Evolutionary conservation across 2,329 filamentous ascomycete genomes (phyloP).

Genomic region (Akanthomyces lecanii): DNA sequence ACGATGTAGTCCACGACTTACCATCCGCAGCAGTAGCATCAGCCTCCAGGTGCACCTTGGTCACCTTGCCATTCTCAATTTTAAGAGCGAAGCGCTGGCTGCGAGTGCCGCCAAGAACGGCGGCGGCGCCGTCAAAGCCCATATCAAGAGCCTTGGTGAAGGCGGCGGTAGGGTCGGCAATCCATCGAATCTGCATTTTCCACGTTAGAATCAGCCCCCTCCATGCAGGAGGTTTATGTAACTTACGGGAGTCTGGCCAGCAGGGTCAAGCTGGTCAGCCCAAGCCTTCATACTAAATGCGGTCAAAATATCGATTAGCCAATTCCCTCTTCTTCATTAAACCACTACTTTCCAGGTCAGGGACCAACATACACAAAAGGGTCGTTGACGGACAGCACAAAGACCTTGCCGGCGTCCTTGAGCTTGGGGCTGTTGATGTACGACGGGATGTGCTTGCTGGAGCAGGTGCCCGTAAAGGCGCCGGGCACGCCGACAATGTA

Average conservation of each 20-base stretch:
- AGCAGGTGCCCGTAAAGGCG: constrained; percentile 62
- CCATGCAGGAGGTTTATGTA: not conserved
- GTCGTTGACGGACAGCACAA: constrained; percentile 91
- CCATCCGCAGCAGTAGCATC: constrained; percentile 81
- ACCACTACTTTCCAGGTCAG: not conserved
- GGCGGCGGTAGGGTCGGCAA: constrained; percentile 72
- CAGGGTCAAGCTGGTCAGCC: constrained; percentile 72
- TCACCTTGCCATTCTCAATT: constrained; percentile 80
- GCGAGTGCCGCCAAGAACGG: constrained; percentile 76
- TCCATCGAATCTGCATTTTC: constrained; percentile 70
- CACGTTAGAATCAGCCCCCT: not conserved
- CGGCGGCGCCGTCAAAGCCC: constrained; percentile 65
- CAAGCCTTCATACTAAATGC: constrained; percentile 78
- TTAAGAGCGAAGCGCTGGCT: constrained; percentile 86
- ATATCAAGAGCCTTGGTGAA: constrained; percentile 85
- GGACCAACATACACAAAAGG: constrained; percentile 72
- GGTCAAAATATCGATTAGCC: not conserved
- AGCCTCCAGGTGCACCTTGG: constrained; percentile 75
- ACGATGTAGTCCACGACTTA: constrained; percentile 35
- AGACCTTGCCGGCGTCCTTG: constrained; percentile 76
- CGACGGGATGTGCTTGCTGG: constrained; percentile 70
- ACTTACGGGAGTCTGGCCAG: constrained; percentile 70
- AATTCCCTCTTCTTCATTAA: not conserved
- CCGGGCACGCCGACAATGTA: constrained; percentile 83
- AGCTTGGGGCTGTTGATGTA: constrained; percentile 78